These are phyloP conservation scores for Claviceps spartinae DNA, from an alignment of 2,329 filamentous ascomycete genomes.

Conservation along the genomic window DNA sequence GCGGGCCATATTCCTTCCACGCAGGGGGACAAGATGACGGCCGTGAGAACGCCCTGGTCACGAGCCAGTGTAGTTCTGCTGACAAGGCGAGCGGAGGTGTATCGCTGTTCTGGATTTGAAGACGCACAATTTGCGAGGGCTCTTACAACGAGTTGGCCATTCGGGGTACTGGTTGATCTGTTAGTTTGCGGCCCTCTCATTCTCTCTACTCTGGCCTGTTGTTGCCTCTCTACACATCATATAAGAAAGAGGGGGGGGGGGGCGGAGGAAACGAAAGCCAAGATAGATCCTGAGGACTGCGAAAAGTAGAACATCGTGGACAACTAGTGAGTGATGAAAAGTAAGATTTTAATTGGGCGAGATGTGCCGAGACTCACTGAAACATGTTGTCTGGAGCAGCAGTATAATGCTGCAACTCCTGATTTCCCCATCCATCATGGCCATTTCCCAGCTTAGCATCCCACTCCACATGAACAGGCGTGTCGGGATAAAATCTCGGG, in stretches of 20 bases:
- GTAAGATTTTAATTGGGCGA: not conserved
- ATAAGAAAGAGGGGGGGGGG: not conserved
- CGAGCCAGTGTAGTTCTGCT: constrained; percentile 36
- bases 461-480: constrained; percentile 36
- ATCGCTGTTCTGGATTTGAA: constrained; percentile 26
- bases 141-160: constrained; percentile 37
- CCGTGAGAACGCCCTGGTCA: constrained; percentile 38
- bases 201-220: not conserved
- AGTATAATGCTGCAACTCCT: constrained; percentile 46
- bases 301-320: too few species aligned
- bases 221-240: not conserved
- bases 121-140: constrained; percentile 27
- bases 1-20: constrained; percentile 47
- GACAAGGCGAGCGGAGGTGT: constrained; percentile 42
- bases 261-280: not conserved
- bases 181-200: not conserved
- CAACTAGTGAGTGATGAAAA: too few species aligned
- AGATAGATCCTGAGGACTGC: not conserved
- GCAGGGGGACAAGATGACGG: constrained; percentile 36
- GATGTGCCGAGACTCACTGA: constrained; percentile 21
- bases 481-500: constrained; percentile 32
- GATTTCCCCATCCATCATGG: constrained; percentile 48
- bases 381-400: constrained; percentile 36
- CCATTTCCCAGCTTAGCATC: constrained; percentile 40
- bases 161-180: constrained; percentile 23